Base-by-base conservation (phyloP, 129 eudicot species). In the Helichrysum umbraculigerum region DNA sequence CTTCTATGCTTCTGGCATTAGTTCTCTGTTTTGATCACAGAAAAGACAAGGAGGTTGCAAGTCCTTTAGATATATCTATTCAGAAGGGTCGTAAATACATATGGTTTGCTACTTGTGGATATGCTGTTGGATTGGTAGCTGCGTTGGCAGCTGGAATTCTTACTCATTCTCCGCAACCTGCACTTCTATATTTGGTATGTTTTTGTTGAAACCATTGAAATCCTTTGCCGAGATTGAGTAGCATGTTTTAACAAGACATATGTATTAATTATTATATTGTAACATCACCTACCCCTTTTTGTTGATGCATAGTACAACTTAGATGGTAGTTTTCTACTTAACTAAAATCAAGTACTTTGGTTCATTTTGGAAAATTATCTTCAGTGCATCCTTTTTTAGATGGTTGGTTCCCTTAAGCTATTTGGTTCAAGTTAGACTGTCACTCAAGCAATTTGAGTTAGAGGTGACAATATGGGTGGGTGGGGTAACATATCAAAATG, bases 151-250 rank as follows among this genome's bases (percentile, higher is more conserved):
- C 97, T 76, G 98, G 98, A 54, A 86, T 88, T 66, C 85, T 93
- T 81, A 90, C 98, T 25, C 97, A 70, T 78, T 88, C 98, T 41
- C 91, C 98, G 62, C 98, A 93, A 74, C 98, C 98, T 20, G 98
- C 98, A 14, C 93, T 93, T 78, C 80, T 93, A n/a, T 93, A 93
- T 86, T 82, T 93, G 93, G 98, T 93, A 85, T 66, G 75, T 75
- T 12, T 66, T n/a, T 71, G 37, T 68, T 56, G 3, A 54, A 41
- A 11, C 25, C 66, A 20, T 30, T 69, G 33, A 33, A 60, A 11
- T 50, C 2, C 29, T 64, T 42, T 41, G 17, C 28, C 64, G 61
- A 39, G 20, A 22, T 42, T n/a, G 30, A 56, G 33, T 81, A 32
- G 66, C 61, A 69, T 47, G 21, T 52, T 47, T 44, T 42, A 47